Percentiles rank a stretch among this genome's conserved stretches.
Conservation (phyloP, 139 green algal species). For the Chlorella sorokiniana region DNA sequence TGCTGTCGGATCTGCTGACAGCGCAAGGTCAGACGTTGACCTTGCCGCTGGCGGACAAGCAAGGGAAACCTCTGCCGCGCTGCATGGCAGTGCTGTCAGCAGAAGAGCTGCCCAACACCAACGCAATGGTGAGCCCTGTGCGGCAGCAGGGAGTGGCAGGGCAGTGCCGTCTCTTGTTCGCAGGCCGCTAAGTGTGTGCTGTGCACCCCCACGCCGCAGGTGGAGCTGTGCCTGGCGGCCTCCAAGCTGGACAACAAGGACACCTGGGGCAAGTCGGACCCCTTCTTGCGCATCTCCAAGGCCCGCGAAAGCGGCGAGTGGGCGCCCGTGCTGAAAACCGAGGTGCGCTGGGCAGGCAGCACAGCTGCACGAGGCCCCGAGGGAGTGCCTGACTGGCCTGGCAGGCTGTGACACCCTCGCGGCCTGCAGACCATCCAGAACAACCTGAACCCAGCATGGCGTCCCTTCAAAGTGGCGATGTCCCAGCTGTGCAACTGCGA, state of each 20-base stretch:
- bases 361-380: no score
- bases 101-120: conserved; percentile 31
- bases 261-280: conserved; percentile 22
- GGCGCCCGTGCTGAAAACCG: conserved; percentile 43
- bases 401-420: no score
- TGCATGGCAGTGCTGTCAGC: conserved; percentile 7
- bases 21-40: conserved; percentile 6
- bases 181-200: no score
- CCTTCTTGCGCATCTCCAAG: conserved; percentile 28
- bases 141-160: not conserved
- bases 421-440: no score
- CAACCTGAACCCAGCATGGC: conserved; percentile 52
- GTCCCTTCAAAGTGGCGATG: conserved; percentile 27
- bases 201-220: not conserved
- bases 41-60: not conserved
- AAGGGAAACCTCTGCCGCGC: not conserved
- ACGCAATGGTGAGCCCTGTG: conserved; percentile 19
- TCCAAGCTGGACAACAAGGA: conserved; percentile 44
- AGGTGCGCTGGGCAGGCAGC: no score
- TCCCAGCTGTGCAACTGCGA: conserved; percentile 50
- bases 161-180: no score
- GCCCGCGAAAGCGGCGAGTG: conserved; percentile 29
- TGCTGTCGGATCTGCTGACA: conserved; percentile 32
- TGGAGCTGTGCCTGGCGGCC: conserved; percentile 13
- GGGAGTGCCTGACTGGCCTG: no score